These are phyloP conservation scores for Penicillium sp. DNA, from an alignment of 2,329 filamentous ascomycete genomes.

Conservation along the genomic window DNA sequence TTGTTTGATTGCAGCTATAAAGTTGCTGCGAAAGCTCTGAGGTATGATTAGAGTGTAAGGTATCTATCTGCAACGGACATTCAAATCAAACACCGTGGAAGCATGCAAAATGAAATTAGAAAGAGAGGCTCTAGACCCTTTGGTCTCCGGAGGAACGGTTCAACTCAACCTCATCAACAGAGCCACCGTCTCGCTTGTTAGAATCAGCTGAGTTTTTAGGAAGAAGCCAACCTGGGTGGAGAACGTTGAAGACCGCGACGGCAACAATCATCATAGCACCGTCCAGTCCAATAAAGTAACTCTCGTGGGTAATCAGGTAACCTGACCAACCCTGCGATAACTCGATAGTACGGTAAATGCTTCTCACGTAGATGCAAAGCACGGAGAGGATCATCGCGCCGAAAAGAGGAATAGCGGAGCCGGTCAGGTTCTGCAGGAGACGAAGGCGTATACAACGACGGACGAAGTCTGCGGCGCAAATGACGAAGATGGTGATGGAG, in stretches of 20 bases:
- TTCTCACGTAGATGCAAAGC: constrained; percentile 1
- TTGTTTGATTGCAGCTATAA: no score
- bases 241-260: constrained; percentile 49
- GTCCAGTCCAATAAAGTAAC: constrained; percentile 56
- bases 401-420: constrained; percentile 37
- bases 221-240: constrained; percentile 51
- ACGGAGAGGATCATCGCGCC: constrained; percentile 34
- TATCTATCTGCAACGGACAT: neutral
- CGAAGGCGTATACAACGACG: constrained; percentile 34
- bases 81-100: neutral
- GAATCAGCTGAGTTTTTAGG: constrained; percentile 21
- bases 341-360: constrained; percentile 45
- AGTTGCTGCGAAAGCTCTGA: no score
- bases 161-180: constrained; percentile 19
- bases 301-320: constrained; percentile 55
- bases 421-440: constrained; percentile 26
- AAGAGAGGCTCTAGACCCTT: neutral
- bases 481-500: constrained; percentile 58
- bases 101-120: neutral
- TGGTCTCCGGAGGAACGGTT: constrained; percentile 3
- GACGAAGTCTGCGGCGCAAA: constrained; percentile 54
- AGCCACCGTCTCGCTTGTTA: constrained; percentile 7
- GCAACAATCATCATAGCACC: constrained; percentile 54
- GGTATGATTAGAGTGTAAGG: no score
- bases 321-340: constrained; percentile 56